Evolutionary conservation across 2,329 filamentous ascomycete genomes (phyloP).

Genomic region (Bimuria novae-zelandiae): DNA sequence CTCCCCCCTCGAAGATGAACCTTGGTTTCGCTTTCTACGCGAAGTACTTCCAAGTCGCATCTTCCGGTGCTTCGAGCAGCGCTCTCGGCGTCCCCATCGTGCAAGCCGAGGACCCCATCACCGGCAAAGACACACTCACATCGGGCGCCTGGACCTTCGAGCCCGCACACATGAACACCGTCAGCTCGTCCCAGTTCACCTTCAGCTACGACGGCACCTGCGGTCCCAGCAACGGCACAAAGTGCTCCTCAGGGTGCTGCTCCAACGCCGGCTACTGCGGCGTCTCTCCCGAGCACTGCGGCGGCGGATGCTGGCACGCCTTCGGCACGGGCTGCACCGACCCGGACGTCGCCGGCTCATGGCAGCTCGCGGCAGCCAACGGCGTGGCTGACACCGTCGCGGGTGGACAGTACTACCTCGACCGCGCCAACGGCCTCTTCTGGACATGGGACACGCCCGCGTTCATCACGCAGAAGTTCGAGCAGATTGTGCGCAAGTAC

Average conservation of each 20-base stretch:
- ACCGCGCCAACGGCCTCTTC: conserved; percentile 62
- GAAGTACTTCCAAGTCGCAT: conserved; percentile 65
- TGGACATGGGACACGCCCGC: conserved; percentile 74
- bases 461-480: conserved; percentile 66
- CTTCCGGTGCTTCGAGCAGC: conserved; percentile 47
- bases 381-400: conserved; percentile 61
- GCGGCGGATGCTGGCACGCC: conserved; percentile 37
- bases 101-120: conserved; percentile 62
- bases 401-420: conserved; percentile 73
- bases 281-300: conserved; percentile 30
- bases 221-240: conserved; percentile 33
- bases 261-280: conserved; percentile 42
- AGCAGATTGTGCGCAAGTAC: conserved; percentile 60
- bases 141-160: conserved; percentile 61
- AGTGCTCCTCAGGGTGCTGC: conserved; percentile 37
- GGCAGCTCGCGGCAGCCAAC: conserved; percentile 57
- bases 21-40: conserved; percentile 72
- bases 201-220: conserved; percentile 36
- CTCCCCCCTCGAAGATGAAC: conserved; percentile 61
- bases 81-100: conserved; percentile 65
- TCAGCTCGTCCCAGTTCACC: conserved; percentile 19
- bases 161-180: conserved; percentile 27
- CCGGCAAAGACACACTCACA: conserved; percentile 63
- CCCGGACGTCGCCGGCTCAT: conserved; percentile 60
- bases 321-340: conserved; percentile 51